Conservation (phyloP, 768 basidiomycete species). For the Ramaria sp. region DNA sequence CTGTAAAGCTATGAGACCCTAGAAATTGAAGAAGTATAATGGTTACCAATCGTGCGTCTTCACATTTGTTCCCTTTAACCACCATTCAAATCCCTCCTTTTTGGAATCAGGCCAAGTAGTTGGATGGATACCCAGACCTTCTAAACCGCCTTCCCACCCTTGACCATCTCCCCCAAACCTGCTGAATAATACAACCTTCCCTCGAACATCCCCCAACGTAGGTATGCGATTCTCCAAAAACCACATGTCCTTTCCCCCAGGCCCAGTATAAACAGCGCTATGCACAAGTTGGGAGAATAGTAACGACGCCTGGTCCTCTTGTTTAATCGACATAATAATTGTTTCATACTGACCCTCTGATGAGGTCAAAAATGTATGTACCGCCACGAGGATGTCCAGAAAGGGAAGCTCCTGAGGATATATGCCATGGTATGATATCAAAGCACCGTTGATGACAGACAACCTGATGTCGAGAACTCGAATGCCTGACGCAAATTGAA, state of each 20-base stretch:
- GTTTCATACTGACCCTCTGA: constrained; percentile 54
- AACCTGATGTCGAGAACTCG: constrained; percentile 77
- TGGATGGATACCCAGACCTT: constrained; percentile 83
- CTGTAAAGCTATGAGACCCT: constrained; percentile 4
- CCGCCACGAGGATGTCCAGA: constrained; percentile 44
- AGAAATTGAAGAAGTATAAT: background rate
- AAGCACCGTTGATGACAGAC: constrained; percentile 45
- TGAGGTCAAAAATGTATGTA: constrained; percentile 55
- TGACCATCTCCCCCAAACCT: constrained; percentile 65
- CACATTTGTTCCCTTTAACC: constrained; percentile 55
- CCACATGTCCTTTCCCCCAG: constrained; percentile 53
- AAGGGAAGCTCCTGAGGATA: constrained; percentile 65
- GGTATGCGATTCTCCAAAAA: constrained; percentile 77
- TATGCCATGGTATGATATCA: constrained; percentile 74
- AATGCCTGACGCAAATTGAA: constrained; percentile 69
- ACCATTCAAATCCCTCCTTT: constrained; percentile 68
- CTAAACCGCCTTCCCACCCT: constrained; percentile 57
- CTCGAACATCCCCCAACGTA: constrained; percentile 70
- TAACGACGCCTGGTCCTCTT: constrained; percentile 53
- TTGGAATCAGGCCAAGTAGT: constrained; percentile 74
- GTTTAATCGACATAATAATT: constrained; percentile 80
- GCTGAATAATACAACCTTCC: constrained; percentile 76
- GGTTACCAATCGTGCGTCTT: constrained; percentile 76
- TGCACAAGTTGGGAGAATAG: constrained; percentile 57
- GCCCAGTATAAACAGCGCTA: constrained; percentile 46